Conservation (phyloP, 306 rosid species). For the Chamaecrista fasciculata region DNA sequence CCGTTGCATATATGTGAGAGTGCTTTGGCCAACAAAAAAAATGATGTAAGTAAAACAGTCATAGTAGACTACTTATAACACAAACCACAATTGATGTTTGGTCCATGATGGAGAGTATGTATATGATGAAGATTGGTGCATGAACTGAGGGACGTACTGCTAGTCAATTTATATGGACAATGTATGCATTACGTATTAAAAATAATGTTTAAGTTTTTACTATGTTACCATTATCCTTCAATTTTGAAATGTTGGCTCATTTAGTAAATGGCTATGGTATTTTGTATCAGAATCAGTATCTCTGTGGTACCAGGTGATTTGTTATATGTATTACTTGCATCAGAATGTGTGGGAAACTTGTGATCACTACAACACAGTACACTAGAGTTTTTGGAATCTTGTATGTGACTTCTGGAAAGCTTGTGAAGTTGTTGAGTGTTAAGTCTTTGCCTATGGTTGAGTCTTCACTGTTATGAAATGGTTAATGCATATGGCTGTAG, state of each 20-base stretch:
- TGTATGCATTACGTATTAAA: slow-evolving; percentile 1
- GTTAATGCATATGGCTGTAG: neutral
- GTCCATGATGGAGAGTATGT: slow-evolving; percentile 5
- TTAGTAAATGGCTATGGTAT: neutral
- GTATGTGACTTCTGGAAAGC: slow-evolving; percentile 21
- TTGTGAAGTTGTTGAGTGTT: slow-evolving; percentile 10
- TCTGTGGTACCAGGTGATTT: neutral
- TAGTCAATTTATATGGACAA: neutral
- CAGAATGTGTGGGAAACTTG: neutral
- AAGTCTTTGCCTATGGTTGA: too few relatives aligned
- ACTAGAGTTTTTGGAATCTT: neutral
- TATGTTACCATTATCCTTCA: neutral
- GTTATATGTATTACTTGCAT: neutral
- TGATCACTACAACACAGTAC: neutral
- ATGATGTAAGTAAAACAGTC: slow-evolving; percentile 12
- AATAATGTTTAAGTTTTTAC: slow-evolving; percentile 13
- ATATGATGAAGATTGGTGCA: slow-evolving; percentile 12
- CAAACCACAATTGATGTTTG: neutral
- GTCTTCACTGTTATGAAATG: too few relatives aligned
- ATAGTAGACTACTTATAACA: too few relatives aligned
- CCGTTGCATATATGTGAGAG: neutral
- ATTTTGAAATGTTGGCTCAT: neutral
- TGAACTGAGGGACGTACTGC: neutral
- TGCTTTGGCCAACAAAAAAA: neutral
- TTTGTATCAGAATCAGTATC: neutral